phyloP scores from a whole-genome alignment of 1,284 basidiomycete genomes.

The Cryptococcus sp. region DNA sequence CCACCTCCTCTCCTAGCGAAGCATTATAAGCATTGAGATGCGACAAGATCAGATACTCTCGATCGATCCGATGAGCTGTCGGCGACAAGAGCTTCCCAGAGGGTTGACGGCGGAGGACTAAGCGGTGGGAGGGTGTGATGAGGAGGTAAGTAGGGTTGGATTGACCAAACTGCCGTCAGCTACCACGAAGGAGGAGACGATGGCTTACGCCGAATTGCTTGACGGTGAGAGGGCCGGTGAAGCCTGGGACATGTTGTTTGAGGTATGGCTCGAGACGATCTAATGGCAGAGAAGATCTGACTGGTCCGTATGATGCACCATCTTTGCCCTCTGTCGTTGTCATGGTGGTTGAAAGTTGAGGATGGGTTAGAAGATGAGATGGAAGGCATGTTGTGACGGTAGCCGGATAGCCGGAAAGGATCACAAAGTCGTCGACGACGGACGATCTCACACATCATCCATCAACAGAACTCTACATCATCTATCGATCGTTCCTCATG shows the following conservation, averaged over 20 bases:
- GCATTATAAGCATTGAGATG: conserved; percentile 70
- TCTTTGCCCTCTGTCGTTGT: neutral
- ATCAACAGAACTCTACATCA: no score
- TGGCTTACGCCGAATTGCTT: conserved; percentile 81
- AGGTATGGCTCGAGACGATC: conserved; percentile 66
- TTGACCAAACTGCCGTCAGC: conserved; percentile 62
- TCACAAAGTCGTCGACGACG: no score
- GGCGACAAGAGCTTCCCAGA: conserved; percentile 74
- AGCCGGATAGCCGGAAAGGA: no score
- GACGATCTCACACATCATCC: no score
- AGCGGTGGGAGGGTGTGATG: conserved; percentile 15
- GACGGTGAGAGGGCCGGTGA: conserved; percentile 65
- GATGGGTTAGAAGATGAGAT: no score
- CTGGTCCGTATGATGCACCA: conserved; percentile 10
- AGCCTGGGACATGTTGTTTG: conserved; percentile 53
- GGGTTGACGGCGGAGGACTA: conserved; percentile 89
- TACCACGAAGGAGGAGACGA: conserved; percentile 17
- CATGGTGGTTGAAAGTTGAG: no score
- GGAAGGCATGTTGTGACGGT: no score
- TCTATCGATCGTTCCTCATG: no score
- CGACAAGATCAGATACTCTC: conserved; percentile 75
- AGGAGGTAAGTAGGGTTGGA: conserved; percentile 86
- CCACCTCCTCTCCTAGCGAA: conserved; percentile 1
- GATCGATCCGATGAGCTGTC: conserved; percentile 90
- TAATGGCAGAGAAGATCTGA: conserved; percentile 67